Evolutionary conservation across 2,329 filamentous ascomycete species (phyloP), one percentile per base, ranked within the genome.

Genomic region (Massarina eburnea): DNA sequence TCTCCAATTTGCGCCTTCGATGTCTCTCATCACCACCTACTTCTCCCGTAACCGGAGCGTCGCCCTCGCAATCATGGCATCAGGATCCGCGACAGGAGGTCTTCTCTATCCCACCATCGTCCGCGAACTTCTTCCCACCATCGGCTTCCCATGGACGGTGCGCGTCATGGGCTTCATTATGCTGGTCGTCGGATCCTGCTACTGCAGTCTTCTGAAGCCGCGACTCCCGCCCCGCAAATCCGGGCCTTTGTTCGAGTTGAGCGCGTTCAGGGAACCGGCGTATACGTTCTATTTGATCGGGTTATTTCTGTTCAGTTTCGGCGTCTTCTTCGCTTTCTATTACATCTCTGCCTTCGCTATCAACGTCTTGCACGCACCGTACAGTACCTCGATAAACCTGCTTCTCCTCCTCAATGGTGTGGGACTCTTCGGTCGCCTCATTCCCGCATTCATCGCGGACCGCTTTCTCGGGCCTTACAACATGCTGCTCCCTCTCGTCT

Each of bases 81-180:
- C 77, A 0, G 86, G 85, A 1, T 81, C 80, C 20, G 78, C 77
- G 0, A 79, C 79, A 0, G 85, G 85, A 1, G 84, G 84, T 0
- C 70, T 86, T 18, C 73, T 87, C 2, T 88, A 84, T 58, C 84
- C 85, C 0, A 72, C 80, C 1, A 60, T 78, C n/a, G 71, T 73
- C 1, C 60, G 71, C 14, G 76, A 82, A 43, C 66, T 86, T 9
- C 67, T 85, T 1, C 80, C 82, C 0, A 73, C 71, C 15, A 68
- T 86, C 3, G 84, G 84, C 0, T 87, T 85, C 57, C 73, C 74
- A 0, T 86, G 83, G 82, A 84, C 84, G 0, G 76, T 85, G n/a
- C 73, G 84, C 0, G 75, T 79, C 0, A 74, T 85, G 50, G 84
- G 79, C 0, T 78, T 88, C 41, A 75, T 87, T 24, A 80, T 82